Conservation (phyloP, 176 grass and related monocot genomes). For the Ensete glaucum region DNA sequence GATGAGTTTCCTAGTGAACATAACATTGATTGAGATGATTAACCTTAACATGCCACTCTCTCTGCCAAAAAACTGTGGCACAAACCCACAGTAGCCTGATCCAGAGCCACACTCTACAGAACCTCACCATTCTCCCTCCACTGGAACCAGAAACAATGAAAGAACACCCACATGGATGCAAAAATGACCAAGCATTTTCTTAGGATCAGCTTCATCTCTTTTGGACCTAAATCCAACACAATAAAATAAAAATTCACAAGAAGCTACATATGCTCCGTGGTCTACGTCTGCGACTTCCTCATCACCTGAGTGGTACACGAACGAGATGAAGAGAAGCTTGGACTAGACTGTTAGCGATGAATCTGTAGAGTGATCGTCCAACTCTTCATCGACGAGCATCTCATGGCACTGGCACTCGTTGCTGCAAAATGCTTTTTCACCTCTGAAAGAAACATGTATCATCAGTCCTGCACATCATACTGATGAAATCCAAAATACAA, state of each 20-base stretch:
- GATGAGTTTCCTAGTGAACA: neutral
- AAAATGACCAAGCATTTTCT: neutral
- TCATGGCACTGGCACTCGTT: neutral
- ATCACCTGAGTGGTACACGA: neutral
- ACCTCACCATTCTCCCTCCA: no score
- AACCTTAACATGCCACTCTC: neutral
- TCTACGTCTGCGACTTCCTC: neutral
- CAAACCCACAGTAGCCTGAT: no score
- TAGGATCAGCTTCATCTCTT: neutral
- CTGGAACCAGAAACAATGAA: neutral
- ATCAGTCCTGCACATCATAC: neutral
- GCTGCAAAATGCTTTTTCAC: conserved; percentile 16
- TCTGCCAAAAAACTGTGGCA: neutral
- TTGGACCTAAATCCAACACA: neutral
- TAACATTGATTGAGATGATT: neutral
- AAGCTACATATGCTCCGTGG: neutral
- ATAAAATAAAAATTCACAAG: neutral
- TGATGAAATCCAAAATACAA: neutral
- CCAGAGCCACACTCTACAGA: neutral
- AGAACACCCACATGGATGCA: neutral
- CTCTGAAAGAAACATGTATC: conserved; percentile 5
- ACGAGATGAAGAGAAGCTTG: neutral
- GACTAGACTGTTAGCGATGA: neutral
- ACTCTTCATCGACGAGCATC: conserved; percentile 9
- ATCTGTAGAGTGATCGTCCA: neutral